phyloP scores from a whole-genome alignment of 352 stramenopile genomes.

The Phytophthora palmivora region DNA sequence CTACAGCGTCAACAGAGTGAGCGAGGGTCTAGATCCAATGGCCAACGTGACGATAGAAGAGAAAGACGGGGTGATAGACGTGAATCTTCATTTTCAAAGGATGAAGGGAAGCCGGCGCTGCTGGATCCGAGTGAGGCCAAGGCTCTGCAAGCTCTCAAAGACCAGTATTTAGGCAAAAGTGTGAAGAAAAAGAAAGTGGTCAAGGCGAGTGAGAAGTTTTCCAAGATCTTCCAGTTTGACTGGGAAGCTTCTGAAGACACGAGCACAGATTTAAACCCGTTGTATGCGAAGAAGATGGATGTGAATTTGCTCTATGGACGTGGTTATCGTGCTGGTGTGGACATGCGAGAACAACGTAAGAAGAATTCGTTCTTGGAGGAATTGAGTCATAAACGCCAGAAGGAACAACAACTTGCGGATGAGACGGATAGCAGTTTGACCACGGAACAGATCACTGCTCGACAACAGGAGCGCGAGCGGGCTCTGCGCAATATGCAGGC shows the following conservation, averaged over 20 bases:
- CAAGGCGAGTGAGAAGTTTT: conserved; percentile 94
- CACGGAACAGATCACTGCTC: conserved; percentile 61
- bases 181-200: conserved; percentile 90
- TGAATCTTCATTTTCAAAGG: conserved; percentile 14
- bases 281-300: conserved; percentile 90
- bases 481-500: conserved; percentile 79
- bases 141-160: conserved; percentile 83
- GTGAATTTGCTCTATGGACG: conserved; percentile 93
- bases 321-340: conserved; percentile 93
- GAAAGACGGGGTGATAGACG: conserved; percentile 14
- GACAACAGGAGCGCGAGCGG: conserved; percentile 75
- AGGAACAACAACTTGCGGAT: conserved; percentile 76
- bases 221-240: conserved; percentile 95
- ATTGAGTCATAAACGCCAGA: conserved; percentile 87
- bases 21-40: conserved; percentile 30
- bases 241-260: conserved; percentile 95
- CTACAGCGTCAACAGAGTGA: conserved; percentile 61
- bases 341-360: conserved; percentile 94
- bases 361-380: conserved; percentile 90
- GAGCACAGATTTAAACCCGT: conserved; percentile 90
- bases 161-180: conserved; percentile 91
- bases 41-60: conserved; percentile 28
- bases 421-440: conserved; percentile 68
- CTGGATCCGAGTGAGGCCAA: conserved; percentile 67
- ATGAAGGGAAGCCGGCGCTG: conserved; percentile 23